A percentile compares a stretch with the other conserved stretches of the same genome.
These are phyloP conservation scores for Candida morakotiae DNA, from an alignment of 805 yeast species.

Conservation along the genomic window DNA sequence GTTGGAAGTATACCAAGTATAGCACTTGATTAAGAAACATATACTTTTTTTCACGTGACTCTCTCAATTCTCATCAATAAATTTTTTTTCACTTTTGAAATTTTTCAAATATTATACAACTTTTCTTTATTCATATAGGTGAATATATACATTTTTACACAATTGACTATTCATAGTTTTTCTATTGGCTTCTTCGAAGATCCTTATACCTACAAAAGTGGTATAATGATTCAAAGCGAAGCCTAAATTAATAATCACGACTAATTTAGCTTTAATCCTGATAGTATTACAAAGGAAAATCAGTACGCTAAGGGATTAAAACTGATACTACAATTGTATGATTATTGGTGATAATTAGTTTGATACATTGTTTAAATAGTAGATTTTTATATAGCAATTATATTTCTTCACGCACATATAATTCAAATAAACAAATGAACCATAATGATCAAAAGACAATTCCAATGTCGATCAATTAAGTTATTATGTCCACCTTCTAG, in stretches of 20 bases:
- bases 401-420: no score
- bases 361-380: constrained; percentile 30
- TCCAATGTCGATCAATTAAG: no score
- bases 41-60: background rate
- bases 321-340: constrained; percentile 19
- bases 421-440: no score
- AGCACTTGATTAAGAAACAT: constrained; percentile 3
- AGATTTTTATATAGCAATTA: no score
- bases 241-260: constrained; percentile 30
- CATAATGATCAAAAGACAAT: no score
- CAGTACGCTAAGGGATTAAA: constrained; percentile 21
- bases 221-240: constrained; percentile 47
- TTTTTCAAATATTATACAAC: background rate
- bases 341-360: constrained; percentile 23
- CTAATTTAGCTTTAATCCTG: constrained; percentile 15
- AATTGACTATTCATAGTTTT: background rate
- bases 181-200: constrained; percentile 45
- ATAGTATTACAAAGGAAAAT: constrained; percentile 8
- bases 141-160: background rate
- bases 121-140: background rate
- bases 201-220: constrained; percentile 35
- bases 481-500: no score
- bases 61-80: background rate
- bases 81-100: background rate
- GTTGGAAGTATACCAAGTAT: constrained; percentile 2